phyloP scores from a whole-genome alignment of 768 basidiomycete species.

The Leccinum subtestaceum region DNA sequence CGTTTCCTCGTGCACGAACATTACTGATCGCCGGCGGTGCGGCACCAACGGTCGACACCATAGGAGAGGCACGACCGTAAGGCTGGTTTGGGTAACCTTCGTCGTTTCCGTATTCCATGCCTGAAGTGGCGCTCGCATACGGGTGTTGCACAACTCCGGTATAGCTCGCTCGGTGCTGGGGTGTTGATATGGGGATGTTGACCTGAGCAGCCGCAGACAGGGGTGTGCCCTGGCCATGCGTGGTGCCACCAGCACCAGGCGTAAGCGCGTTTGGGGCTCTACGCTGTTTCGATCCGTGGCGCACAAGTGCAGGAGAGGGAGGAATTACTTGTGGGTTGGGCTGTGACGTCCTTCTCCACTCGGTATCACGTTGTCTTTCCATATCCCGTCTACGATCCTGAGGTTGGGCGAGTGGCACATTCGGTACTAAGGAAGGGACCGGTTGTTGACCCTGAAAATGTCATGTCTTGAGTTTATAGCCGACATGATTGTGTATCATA shows the following conservation, averaged over 20 bases:
- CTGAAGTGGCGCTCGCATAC: slow-evolving; percentile 61
- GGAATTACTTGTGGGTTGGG: slow-evolving; percentile 55
- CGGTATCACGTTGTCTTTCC: slow-evolving; percentile 50
- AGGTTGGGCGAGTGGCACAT: slow-evolving; percentile 42
- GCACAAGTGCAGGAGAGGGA: slow-evolving; percentile 76
- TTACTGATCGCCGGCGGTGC: slow-evolving; percentile 72
- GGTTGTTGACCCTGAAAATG: slow-evolving; percentile 55
- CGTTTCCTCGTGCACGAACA: slow-evolving; percentile 67
- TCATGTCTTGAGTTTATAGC: slow-evolving; percentile 9
- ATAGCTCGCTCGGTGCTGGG: slow-evolving; percentile 47
- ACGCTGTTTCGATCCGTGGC: slow-evolving; percentile 71
- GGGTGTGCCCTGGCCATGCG: slow-evolving; percentile 58
- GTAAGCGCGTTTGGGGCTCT: slow-evolving; percentile 59
- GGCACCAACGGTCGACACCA: slow-evolving; percentile 68
- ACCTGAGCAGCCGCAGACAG: slow-evolving; percentile 73
- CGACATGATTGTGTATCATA: neutral
- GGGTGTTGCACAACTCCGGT: slow-evolving; percentile 54
- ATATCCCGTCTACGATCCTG: slow-evolving; percentile 60
- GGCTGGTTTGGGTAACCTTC: slow-evolving; percentile 57
- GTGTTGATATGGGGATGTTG: slow-evolving; percentile 62
- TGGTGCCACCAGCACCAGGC: slow-evolving; percentile 46
- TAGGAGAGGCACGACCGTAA: slow-evolving; percentile 80
- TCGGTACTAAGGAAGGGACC: slow-evolving; percentile 64
- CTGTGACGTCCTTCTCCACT: slow-evolving; percentile 63
- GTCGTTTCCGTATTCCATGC: slow-evolving; percentile 60